phyloP scores from a whole-genome alignment of 257 asterid genomes.

The Echium plantagineum region DNA sequence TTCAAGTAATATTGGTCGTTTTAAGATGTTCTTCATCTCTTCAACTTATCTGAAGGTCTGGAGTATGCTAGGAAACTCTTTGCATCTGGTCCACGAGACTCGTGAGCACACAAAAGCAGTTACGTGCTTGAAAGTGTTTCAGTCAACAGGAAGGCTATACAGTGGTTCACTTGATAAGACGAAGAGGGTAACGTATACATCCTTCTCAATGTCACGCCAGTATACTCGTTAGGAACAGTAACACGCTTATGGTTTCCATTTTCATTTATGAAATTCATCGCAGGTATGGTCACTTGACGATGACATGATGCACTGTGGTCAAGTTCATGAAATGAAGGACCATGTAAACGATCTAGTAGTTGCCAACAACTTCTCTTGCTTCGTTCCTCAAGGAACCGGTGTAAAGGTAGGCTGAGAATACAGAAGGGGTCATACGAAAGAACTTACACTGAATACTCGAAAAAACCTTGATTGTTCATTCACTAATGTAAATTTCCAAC shows the following conservation, averaged over 20 bases:
- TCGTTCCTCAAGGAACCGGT: slow-evolving; percentile 75
- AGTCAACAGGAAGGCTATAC: slow-evolving; percentile 47
- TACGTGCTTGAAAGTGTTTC: slow-evolving; percentile 47
- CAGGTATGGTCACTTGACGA: slow-evolving; percentile 55
- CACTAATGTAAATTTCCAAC: not conserved
- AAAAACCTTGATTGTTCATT: not conserved
- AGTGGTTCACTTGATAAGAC: slow-evolving; percentile 86
- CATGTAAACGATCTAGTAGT: slow-evolving; percentile 47
- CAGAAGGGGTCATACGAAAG: too few relatives aligned
- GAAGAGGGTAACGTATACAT: slow-evolving; percentile 38
- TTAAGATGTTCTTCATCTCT: not conserved
- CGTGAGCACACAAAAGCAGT: slow-evolving; percentile 67
- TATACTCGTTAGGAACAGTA: not conserved
- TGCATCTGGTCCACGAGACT: slow-evolving; percentile 47
- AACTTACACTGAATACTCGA: not conserved
- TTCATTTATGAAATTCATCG: slow-evolving; percentile 6
- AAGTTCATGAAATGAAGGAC: slow-evolving; percentile 74
- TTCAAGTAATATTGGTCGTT: not conserved
- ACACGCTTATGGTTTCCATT: not conserved
- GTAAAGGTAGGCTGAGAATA: slow-evolving; percentile 37
- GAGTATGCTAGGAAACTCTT: slow-evolving; percentile 27
- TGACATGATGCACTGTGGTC: slow-evolving; percentile 51
- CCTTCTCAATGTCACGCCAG: not conserved
- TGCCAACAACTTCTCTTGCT: slow-evolving; percentile 55
- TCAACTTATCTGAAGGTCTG: slow-evolving; percentile 38